These are phyloP conservation scores for Botrytis porri DNA, from an alignment of 2,329 filamentous ascomycete species.

Conservation along the genomic window DNA sequence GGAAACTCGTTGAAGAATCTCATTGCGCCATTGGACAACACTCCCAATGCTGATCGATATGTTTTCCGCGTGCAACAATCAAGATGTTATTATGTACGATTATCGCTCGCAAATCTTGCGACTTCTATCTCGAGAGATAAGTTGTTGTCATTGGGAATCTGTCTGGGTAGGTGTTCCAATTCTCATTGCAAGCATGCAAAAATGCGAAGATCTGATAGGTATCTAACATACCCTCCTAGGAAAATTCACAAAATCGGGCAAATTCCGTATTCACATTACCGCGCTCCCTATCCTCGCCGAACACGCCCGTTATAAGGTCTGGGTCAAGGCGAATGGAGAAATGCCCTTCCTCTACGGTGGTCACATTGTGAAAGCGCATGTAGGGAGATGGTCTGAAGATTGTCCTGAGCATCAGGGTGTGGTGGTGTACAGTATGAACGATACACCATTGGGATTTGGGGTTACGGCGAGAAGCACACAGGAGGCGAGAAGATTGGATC, in stretches of 20 bases:
- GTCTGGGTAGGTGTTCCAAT: slow-evolving; percentile 53
- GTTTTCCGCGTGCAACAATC: slow-evolving; percentile 82
- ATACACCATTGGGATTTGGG: slow-evolving; percentile 90
- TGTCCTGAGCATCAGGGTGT: slow-evolving; percentile 91
- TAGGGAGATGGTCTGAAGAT: slow-evolving; percentile 81
- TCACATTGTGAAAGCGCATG: slow-evolving; percentile 78
- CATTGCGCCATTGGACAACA: slow-evolving; percentile 69
- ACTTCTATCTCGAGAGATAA: slow-evolving; percentile 79
- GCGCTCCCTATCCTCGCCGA: slow-evolving; percentile 80
- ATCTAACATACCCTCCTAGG: slow-evolving; percentile 47
- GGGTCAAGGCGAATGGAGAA: slow-evolving; percentile 93
- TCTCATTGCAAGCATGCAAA: not conserved
- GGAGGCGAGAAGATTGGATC: slow-evolving; percentile 80
- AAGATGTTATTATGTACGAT: slow-evolving; percentile 87
- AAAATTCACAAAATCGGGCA: slow-evolving; percentile 95
- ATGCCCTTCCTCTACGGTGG: slow-evolving; percentile 97
- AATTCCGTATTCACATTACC: slow-evolving; percentile 93
- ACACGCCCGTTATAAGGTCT: slow-evolving; percentile 93
- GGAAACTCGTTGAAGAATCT: slow-evolving; percentile 82
- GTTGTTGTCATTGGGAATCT: slow-evolving; percentile 84
- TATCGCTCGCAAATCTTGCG: slow-evolving; percentile 86
- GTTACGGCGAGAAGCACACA: slow-evolving; percentile 84
- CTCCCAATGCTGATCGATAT: slow-evolving; percentile 68
- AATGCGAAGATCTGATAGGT: no score
- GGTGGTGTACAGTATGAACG: slow-evolving; percentile 87